phyloP scores from a whole-genome alignment of 345 rosid genomes.

The Alliaria petiolata region DNA sequence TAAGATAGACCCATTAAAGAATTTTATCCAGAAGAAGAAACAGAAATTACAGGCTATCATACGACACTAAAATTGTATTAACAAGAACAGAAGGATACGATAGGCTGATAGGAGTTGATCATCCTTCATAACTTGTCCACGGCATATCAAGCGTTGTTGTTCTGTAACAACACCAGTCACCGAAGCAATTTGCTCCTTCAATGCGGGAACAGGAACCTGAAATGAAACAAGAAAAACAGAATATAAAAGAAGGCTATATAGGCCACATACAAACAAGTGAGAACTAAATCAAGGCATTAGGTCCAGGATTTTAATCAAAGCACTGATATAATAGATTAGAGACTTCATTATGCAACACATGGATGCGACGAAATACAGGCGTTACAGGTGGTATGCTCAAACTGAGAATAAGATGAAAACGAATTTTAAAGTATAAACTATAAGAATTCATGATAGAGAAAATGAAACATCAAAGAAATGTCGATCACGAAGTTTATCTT shows the following conservation, averaged over 20 bases:
- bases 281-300: neutral
- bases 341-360: slow-evolving; percentile 7
- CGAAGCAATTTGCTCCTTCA: slow-evolving; percentile 60
- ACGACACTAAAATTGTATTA: neutral
- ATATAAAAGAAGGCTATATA: neutral
- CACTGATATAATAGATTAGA: neutral
- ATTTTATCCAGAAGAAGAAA: neutral
- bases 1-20: slow-evolving; percentile 30
- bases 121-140: slow-evolving; percentile 57
- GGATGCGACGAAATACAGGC: neutral
- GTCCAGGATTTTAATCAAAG: neutral
- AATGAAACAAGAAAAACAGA: neutral
- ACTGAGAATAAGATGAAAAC: neutral
- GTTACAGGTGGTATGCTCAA: neutral
- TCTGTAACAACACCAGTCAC: slow-evolving; percentile 53
- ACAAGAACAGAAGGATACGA: slow-evolving; percentile 44
- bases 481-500: neutral
- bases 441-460: neutral
- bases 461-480: neutral
- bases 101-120: slow-evolving; percentile 62
- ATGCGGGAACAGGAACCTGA: slow-evolving; percentile 61
- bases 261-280: neutral
- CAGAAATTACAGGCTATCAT: neutral
- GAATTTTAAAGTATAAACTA: neutral
- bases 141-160: slow-evolving; percentile 58